Percentiles rank a stretch among this genome's conserved stretches.
These are phyloP conservation scores for Trichoderma pleuroti DNA, from an alignment of 2,329 filamentous ascomycete species.

Conservation along the genomic window DNA sequence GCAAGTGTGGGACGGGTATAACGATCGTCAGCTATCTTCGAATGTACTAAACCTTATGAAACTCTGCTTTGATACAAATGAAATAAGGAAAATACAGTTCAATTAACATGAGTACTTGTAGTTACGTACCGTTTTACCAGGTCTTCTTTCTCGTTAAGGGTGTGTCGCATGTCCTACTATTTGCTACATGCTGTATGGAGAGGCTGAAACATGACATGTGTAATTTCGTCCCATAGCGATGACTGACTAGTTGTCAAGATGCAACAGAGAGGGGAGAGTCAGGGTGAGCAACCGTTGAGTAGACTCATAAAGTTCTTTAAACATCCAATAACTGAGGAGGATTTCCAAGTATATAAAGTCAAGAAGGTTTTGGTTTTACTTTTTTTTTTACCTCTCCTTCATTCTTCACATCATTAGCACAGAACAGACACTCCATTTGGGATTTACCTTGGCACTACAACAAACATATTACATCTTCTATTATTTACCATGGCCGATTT, in stretches of 20 bases:
- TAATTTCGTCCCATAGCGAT: neutral
- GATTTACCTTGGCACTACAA: neutral
- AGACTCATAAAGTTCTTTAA: neutral
- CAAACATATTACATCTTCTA: neutral
- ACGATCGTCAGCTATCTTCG: neutral
- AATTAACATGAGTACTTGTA: neutral
- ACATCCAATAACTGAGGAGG: neutral
- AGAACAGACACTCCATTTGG: neutral
- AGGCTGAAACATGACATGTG: neutral
- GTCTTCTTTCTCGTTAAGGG: neutral
- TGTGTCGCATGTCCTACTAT: neutral
- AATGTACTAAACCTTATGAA: neutral
- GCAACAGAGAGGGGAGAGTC: neutral
- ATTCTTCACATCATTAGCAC: neutral
- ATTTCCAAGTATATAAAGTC: neutral
- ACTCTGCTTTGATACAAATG: neutral
- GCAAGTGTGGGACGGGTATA: neutral
- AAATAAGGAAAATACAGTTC: neutral
- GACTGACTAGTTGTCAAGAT: neutral
- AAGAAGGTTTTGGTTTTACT: rapidly evolving
- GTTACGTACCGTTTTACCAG: neutral
- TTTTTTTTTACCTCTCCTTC: neutral
- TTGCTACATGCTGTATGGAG: neutral
- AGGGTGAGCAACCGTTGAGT: neutral
- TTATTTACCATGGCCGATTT: neutral